Base-by-base conservation (phyloP, 768 basidiomycete species). In the Postia placenta region DNA sequence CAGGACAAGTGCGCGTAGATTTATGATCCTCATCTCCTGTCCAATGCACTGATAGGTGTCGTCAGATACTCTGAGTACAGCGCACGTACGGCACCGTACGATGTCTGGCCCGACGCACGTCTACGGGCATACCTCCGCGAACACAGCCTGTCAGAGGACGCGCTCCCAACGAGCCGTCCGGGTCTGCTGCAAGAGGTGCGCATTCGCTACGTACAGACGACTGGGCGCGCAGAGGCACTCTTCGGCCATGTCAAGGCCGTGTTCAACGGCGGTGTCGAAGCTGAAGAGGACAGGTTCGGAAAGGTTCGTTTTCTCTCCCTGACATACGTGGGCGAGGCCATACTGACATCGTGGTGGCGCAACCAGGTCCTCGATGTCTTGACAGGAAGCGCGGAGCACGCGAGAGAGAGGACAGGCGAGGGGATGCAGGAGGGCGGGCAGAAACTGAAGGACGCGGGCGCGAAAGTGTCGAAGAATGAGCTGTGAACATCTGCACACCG, bases 91-190 rank as follows among this genome's bases (percentile, higher is more conserved):
- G 73, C 82, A 2, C 69, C 80, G 2, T 96, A 95, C 67, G 71
- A 94, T 43, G 75, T 78, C 9, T 98, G 95, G 95, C 89, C 91
- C 11, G 94, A 97, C 60, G 89, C 93, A 2, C 79, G 94, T 26
- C 80, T 98, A 23, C 84, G 93, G 40, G 92, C 87, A 1, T 96
- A 89, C 67, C 76, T 97, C 17, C 78, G 92, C 38, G 80, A 87
- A 60, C 77, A 79, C 54, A 87, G 85, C 42, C 60, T 95, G 24
- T 70, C 75, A 53, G 91, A 94, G 57, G 74, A 74, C n/a, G 70
- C 73, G 42, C 71, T 89, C 36, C 83, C 86, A 0, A 77, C 73
- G 1, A 64, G 60, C 2, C 80, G 92, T 28, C 80, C 88, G 0
- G 83, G 83, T n/a, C 77, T 96, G 17, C 74, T 98, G 27, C 88